Base-by-base conservation (phyloP, 2,329 filamentous ascomycete species). In the Grosmannia serpens region DNA sequence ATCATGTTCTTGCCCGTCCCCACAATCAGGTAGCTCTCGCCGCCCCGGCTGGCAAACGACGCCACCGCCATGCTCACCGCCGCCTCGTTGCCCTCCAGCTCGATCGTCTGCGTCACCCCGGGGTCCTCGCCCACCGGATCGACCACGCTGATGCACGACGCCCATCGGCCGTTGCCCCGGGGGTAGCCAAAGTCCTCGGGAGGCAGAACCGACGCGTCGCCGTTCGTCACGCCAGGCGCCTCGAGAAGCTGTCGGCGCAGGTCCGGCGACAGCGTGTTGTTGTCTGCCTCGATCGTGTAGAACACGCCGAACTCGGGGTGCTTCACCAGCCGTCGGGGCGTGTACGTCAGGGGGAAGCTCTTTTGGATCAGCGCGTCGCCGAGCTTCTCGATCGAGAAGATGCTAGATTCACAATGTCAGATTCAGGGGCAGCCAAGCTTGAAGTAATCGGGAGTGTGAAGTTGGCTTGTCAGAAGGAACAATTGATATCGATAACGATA, bases 211-310 rank as follows among this genome's bases (percentile, higher is more conserved):
- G 78, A 76, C n/a, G 81, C 78, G 62, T 91, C 86, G 7, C 87
- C 88, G 68, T 90, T 91, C 9, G 85, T 82, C 4, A 83, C 78
- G 8, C 77, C 77, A 0, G 87, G 84, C 64, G 94, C 88, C 35
- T 86, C 80, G 13, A 95, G 77, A 1, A 96, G 77, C 63, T 86
- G 82, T n/a, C 82, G 77, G 58, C 86, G 83, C 9, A 91, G 86
- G n/a, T 87, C 83, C 7, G 87, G 85, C 1, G 91, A 86, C 2
- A 99, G 77, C 0, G 91, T 89, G 68, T 96, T 95, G 70, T 94
- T 95, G 64, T 99, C 95, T 13, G 91, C 83, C 73, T 96, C 89
- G 56, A 96, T 90, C 8, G 92, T 91, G 69, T 97, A 99, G 70
- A 96, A 99, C 27, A 95, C 79, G 20, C 90, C 87, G 56, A 89